Base-by-base conservation (phyloP, 202 grass and related monocot genomes). In the Panicum virgatum region DNA sequence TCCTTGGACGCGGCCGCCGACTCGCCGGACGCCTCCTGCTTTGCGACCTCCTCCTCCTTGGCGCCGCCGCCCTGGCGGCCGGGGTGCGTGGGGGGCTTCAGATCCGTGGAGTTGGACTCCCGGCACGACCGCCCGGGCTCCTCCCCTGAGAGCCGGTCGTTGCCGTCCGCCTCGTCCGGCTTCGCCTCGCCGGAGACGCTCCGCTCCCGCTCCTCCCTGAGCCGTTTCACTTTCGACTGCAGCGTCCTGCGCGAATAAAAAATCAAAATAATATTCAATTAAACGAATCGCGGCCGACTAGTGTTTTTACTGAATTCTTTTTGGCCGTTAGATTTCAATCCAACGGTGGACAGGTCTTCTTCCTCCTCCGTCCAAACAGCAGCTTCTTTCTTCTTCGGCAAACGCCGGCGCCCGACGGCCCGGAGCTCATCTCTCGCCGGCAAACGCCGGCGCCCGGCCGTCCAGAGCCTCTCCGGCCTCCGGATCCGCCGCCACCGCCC, bases 91-190 rank as follows among this genome's bases (percentile, higher is more conserved):
- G 66, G 75, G 2, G 59, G 51, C 85, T 93, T 94, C 76, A 82
- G 79, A 89, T 92, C 89, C 80, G 89, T 96, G 52, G 92, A 96
- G 85, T 93, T 93, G 34, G 92, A 98, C 60, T 93, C 90, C 79
- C 91, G 44, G 87, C 89, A 93, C n/a, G 96, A 98, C 54, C 76
- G 52, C 39, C 86, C 86, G 38, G 89, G 89, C 61, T 84, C 90
- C 68, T 87, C 88, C 43, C 92, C 66, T 18, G 84, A 86, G 27
- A 82, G n/a, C 5, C 65, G 25, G 71, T 66, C 63, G 68, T 79
- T 78, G 70, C 81, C 83, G 81, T 83, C 58, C 22, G 43, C 77
- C 75, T 70, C 91, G 58, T 85, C 87, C 53, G 62, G 53, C 76
- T 86, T 84, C 22, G 42, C 69, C 13, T 75, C 80, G 68, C 79